Base-by-base conservation (phyloP, 23 red algal genomes). In the Gracilariopsis chorda region DNA sequence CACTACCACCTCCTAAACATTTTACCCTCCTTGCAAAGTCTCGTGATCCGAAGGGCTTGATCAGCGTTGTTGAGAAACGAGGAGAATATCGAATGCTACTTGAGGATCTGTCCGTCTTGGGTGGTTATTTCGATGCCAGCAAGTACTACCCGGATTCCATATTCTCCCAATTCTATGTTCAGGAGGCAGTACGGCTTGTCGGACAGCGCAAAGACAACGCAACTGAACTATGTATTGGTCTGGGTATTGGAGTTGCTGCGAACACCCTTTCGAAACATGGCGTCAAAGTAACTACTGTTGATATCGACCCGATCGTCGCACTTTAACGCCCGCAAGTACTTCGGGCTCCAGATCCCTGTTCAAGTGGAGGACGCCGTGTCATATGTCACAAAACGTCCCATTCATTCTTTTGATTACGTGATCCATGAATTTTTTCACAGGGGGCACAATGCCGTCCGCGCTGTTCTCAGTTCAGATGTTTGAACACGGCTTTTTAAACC, bases 371-470 rank as follows among this genome's bases (percentile, higher is more conserved):
- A 91, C 44, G 88, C 56, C 33, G 33, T 80, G 2, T 34, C 35
- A 35, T 91, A 30, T 63, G 40, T 91, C 6, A 58, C 32, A 20
- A 71, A 80, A 1, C 17, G 30, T 12, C n/a, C 39, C 13, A 29
- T 29, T 32, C 17, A 72, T 5, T 55, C 30, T 17, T 91, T 71
- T 57, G 52, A 91, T 39, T 91, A 81, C 63, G 75, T 91, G 1
- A 74, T 91, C 11, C 88, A 91, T 48, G 88, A 91, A n/a, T 60
- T 73, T 91, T 36, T 91, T 91, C 63, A 82, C 88, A 10, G 88
- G 88, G 19, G 88, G 88, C 34, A 74, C 75, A 28, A 72, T 91
- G 27, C 74, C 75, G 39, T 57, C 63, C 46, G 77, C 53, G 19
- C 62, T 91, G 42, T 80, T 91, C 23, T 61, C 48, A 6, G 19